Evolutionary conservation across 208 protist genomes (phyloP), one percentile per base, ranked within the genome.

Genomic region (Phytomonas sp.): DNA sequence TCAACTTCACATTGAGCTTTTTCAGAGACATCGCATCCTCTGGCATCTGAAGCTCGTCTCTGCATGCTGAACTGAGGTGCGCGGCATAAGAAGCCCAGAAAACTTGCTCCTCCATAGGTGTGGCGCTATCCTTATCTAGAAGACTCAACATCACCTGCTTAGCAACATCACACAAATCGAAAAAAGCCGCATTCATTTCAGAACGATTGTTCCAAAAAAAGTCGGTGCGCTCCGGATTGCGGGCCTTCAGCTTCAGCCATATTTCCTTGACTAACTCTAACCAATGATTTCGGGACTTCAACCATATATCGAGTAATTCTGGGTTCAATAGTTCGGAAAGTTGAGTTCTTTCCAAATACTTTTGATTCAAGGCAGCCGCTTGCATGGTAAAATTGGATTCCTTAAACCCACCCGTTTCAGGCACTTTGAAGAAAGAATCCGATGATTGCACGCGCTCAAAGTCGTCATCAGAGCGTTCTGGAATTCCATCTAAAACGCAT

Each of bases 1-100:
- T 95, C 45, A 97, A 66, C 74, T 97, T 97, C 8, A 97, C 86
- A 62, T 94, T 94, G 1, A 97, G 76, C 66, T 97, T 97, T 29
- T 66, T 75, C 66, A 97, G 74, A 7, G 87, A 81, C 63, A 97
- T 87, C 19, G 87, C 82, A 12, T 84, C 80, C 4, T 26, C 29
- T 11, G 86, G 88, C 83, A 95, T 92, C 34, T 74, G 34, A 31
- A 92, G 77, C 73, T 88, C 82, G 26, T 77, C 68, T 23, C 70
- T 63, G 67, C 80, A 91, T 3, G 79, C 69, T 6, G 68, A 32
- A 70, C 78, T 71, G 23, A 94, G 69, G 78, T 94, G 85, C 10
- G 77, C 61, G 32, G 83, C 90, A 56, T 88, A 94, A 23, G 88
- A 66, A 19, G 79, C 69, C 87, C 90, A 95, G 66, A 94, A 97